A percentile compares a stretch with the other conserved stretches of the same genome.
phyloP scores from a whole-genome alignment of 495 filamentous ascomycete genomes.

The Pyrenula aspistea region DNA sequence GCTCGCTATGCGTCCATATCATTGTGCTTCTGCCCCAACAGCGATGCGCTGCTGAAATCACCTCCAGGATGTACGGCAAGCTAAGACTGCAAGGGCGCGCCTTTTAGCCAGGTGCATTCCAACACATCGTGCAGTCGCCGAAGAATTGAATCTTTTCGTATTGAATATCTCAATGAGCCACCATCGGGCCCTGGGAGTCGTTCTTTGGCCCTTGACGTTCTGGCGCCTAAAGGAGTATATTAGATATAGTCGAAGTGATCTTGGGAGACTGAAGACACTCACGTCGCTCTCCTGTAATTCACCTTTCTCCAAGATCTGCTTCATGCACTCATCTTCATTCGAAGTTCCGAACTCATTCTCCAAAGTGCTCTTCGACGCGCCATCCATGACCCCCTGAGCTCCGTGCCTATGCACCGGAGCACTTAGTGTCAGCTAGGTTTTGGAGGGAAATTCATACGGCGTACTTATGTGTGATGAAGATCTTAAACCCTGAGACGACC shows the following conservation, averaged over 20 bases:
- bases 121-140: no score
- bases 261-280: conserved; percentile 7
- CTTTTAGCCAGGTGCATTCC: no score
- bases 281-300: conserved; percentile 55
- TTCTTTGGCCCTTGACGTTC: conserved; percentile 33
- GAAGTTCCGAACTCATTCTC: conserved; percentile 80
- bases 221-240: conserved; percentile 11
- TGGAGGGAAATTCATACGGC: no score
- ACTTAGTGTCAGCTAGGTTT: no score
- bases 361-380: conserved; percentile 58
- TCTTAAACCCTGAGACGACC: conserved; percentile 79
- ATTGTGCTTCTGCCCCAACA: no score
- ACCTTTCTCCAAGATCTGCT: conserved; percentile 69
- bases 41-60: no score
- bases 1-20: no score
- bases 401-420: conserved; percentile 86
- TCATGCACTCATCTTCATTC: conserved; percentile 65
- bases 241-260: no score
- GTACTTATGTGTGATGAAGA: conserved; percentile 87
- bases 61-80: no score
- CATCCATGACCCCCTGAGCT: conserved; percentile 65
- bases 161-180: conserved; percentile 20
- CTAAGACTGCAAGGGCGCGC: no score
- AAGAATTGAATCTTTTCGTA: no score
- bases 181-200: conserved; percentile 25